phyloP scores from a whole-genome alignment of 2,329 filamentous ascomycete species.

The Neofusicoccum sp. region DNA sequence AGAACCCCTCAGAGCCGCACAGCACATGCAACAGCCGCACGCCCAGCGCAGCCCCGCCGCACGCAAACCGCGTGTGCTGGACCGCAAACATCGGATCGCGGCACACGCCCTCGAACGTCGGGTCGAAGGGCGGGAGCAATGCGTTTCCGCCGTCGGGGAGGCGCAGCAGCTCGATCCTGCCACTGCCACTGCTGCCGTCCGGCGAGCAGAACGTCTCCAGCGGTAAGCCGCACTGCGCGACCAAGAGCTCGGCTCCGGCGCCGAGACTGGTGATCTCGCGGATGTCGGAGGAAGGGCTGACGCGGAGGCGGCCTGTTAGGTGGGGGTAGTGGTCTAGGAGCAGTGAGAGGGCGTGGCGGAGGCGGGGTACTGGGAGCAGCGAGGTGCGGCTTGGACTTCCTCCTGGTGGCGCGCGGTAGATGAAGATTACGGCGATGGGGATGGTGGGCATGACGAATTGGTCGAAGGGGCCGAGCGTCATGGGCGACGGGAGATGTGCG shows the following conservation, averaged over 20 bases:
- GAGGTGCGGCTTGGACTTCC: too few species aligned
- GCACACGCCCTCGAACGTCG: neutral
- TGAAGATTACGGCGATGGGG: neutral
- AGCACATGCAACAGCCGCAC: neutral
- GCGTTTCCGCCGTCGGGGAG: neutral
- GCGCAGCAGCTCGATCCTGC: neutral
- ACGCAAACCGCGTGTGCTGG: slow-evolving; percentile 13
- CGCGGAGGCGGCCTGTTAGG: neutral
- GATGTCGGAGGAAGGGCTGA: neutral
- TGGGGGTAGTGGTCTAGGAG: slow-evolving; percentile 9
- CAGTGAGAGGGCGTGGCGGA: neutral
- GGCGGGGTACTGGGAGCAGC: neutral
- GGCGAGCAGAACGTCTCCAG: neutral
- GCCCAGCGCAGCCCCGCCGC: neutral
- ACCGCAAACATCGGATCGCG: neutral
- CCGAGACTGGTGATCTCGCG: neutral
- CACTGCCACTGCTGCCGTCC: neutral
- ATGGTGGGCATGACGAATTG: neutral
- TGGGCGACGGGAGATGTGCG: neutral
- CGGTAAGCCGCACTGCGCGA: neutral
- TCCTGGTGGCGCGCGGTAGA: neutral
- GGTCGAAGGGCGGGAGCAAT: neutral
- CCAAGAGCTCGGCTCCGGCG: neutral
- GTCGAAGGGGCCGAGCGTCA: neutral
- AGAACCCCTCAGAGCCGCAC: neutral